Percentiles rank a stretch among this genome's conserved stretches.
phyloP scores from a whole-genome alignment of 495 filamentous ascomycete genomes.

The Apodospora peruviana region DNA sequence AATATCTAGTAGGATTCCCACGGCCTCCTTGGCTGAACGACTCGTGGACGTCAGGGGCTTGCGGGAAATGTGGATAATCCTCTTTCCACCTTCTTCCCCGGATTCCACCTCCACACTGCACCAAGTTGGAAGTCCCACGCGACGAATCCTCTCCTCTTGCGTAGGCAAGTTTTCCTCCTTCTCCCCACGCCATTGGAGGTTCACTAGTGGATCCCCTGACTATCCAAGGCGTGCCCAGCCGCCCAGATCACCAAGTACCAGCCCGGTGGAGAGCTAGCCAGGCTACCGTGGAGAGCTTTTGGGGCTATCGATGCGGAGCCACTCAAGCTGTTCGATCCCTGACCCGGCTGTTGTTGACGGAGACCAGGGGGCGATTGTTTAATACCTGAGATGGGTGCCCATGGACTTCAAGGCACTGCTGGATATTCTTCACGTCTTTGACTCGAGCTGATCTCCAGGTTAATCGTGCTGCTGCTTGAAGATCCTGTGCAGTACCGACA shows the following conservation, averaged over 20 bases:
- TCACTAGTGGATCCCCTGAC: neutral
- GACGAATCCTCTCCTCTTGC: neutral
- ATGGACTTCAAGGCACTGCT: neutral
- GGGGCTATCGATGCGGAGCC: slow-evolving; percentile 13
- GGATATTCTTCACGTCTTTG: slow-evolving; percentile 1
- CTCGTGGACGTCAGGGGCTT: neutral
- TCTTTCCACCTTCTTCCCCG: slow-evolving; percentile 1
- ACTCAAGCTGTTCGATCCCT: slow-evolving; percentile 1
- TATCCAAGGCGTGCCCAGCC: slow-evolving; percentile 2
- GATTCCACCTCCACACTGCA: neutral
- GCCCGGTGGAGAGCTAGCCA: slow-evolving; percentile 6
- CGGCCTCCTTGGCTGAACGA: too few species aligned
- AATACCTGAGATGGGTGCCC: slow-evolving; percentile 5
- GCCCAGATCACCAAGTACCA: slow-evolving; percentile 7
- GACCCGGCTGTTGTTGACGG: slow-evolving; percentile 13
- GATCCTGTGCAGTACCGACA: too few species aligned
- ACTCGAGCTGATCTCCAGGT: too few species aligned
- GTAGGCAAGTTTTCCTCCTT: neutral
- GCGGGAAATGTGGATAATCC: slow-evolving; percentile 18
- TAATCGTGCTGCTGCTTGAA: neutral
- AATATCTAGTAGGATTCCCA: too few species aligned
- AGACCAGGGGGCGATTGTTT: neutral
- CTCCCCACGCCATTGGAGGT: neutral
- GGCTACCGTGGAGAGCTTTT: slow-evolving; percentile 1
- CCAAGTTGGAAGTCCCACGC: neutral